Conservation (phyloP, 176 grass and related monocot genomes). For the Phoenix roebelenii region DNA sequence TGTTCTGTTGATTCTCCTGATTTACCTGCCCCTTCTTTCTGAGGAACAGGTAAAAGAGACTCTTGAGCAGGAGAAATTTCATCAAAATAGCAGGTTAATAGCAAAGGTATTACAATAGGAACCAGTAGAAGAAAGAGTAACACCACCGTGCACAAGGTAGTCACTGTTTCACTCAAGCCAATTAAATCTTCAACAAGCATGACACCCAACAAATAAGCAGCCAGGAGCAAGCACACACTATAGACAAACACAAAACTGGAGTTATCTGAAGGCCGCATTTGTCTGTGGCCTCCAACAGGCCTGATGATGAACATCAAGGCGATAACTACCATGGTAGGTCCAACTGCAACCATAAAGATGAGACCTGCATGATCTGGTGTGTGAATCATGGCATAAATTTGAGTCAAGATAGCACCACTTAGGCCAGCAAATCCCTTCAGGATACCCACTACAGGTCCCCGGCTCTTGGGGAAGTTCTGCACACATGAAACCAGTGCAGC, state of each 20-base stretch:
- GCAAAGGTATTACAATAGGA: slow-evolving; percentile 64
- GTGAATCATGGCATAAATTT: slow-evolving; percentile 67
- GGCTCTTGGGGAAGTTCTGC: slow-evolving; percentile 87
- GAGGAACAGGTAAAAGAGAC: slow-evolving; percentile 24
- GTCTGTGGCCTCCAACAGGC: slow-evolving; percentile 66
- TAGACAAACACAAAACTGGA: slow-evolving; percentile 77
- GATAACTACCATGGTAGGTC: slow-evolving; percentile 60
- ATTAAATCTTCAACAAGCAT: slow-evolving; percentile 81
- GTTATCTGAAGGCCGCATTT: slow-evolving; percentile 53
- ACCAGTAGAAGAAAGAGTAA: slow-evolving; percentile 42
- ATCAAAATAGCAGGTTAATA: slow-evolving; percentile 44
- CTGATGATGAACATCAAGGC: slow-evolving; percentile 80
- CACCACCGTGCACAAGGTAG: slow-evolving; percentile 41
- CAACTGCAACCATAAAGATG: slow-evolving; percentile 80
- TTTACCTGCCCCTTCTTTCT: slow-evolving; percentile 21
- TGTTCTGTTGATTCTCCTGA: slow-evolving; percentile 10
- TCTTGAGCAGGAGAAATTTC: slow-evolving; percentile 23
- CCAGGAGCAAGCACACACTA: slow-evolving; percentile 58
- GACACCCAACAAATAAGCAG: slow-evolving; percentile 75
- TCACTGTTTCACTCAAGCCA: slow-evolving; percentile 34
- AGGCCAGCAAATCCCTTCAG: slow-evolving; percentile 88
- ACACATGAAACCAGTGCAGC: slow-evolving; percentile 80
- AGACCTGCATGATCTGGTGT: slow-evolving; percentile 41
- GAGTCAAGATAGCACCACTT: slow-evolving; percentile 79
- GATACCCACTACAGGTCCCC: slow-evolving; percentile 87